Conservation (phyloP, 2,329 filamentous ascomycete genomes). For the Rosellinia necatrix region DNA sequence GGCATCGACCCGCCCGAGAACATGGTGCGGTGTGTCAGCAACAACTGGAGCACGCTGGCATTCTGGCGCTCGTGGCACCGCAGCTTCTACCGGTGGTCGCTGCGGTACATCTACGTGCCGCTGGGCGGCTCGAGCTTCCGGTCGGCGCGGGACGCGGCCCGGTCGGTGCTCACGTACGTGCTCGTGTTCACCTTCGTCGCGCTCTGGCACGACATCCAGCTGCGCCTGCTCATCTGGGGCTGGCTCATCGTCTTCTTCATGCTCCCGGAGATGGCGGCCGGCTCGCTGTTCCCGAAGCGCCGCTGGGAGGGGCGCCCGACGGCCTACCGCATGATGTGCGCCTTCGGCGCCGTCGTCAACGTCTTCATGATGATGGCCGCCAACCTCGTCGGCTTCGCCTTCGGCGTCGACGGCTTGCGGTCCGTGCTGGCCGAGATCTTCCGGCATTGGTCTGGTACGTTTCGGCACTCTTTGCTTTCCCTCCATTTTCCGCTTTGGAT, state of each 20-base stretch:
- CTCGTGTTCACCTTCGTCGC: slow-evolving; percentile 95
- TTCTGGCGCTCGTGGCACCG: slow-evolving; percentile 99
- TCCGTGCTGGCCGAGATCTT: slow-evolving; percentile 77
- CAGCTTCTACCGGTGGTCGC: slow-evolving; percentile 90
- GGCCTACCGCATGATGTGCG: slow-evolving; percentile 78
- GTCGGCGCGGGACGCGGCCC: slow-evolving; percentile 51
- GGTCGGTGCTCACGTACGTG: slow-evolving; percentile 75
- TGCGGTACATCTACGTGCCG: slow-evolving; percentile 92
- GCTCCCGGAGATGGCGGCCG: slow-evolving; percentile 79
- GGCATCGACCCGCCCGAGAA: slow-evolving; percentile 96
- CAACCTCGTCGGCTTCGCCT: slow-evolving; percentile 92
- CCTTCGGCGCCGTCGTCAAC: slow-evolving; percentile 79
- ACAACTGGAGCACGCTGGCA: slow-evolving; percentile 87
- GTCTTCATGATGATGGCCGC: slow-evolving; percentile 94
- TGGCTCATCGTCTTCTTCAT: slow-evolving; percentile 97
- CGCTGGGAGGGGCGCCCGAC: slow-evolving; percentile 73
- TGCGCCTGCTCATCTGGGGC: slow-evolving; percentile 90
- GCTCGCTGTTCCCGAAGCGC: slow-evolving; percentile 71
- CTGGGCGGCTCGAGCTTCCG: slow-evolving; percentile 72
- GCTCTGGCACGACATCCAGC: slow-evolving; percentile 95
- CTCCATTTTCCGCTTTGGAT: no score
- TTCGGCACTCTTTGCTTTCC: no score
- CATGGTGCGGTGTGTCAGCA: slow-evolving; percentile 93
- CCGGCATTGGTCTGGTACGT: slow-evolving; percentile 70
- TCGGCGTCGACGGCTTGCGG: slow-evolving; percentile 86